phyloP scores from a whole-genome alignment of 169 alveolate genomes.

The Plasmodium knowlesi region DNA sequence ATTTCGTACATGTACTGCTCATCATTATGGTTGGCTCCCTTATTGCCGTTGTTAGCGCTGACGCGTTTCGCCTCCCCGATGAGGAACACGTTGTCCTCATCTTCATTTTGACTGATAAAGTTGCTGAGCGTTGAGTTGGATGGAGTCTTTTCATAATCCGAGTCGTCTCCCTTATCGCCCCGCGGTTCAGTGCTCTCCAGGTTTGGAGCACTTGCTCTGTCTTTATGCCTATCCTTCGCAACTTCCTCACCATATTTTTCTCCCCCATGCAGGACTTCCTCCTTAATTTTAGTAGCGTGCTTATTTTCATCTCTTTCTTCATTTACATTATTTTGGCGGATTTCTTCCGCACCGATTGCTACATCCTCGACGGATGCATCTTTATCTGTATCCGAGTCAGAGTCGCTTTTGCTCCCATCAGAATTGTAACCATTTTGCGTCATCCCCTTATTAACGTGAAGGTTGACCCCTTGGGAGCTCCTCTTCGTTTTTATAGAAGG shows the following conservation, averaged over 20 bases:
- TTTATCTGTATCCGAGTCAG: not conserved
- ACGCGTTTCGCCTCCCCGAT: not conserved
- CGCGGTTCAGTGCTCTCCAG: not conserved
- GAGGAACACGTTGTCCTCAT: conserved; percentile 14
- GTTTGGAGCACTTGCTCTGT: not conserved
- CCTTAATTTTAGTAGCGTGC: not conserved
- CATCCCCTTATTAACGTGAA: not conserved
- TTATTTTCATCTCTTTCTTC: not conserved
- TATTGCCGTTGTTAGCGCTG: not conserved
- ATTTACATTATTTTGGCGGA: not conserved
- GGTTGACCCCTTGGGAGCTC: conserved; percentile 1
- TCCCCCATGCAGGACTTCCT: not conserved
- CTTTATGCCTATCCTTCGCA: not conserved
- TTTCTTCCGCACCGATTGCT: not conserved
- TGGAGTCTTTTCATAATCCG: conserved; percentile 17
- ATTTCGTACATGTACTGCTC: conserved; percentile 17
- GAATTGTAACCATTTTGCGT: not conserved
- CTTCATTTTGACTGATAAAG: conserved; percentile 38
- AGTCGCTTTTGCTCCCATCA: not conserved
- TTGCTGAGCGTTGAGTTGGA: conserved; percentile 27
- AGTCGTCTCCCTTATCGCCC: conserved; percentile 7
- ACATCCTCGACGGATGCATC: not conserved
- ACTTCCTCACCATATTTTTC: not conserved
- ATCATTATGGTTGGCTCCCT: not conserved
- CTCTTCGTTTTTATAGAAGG: conserved; percentile 41